Conservation (phyloP, 192 early-diverging fungal genomes). For the Rhizophagus prolifer region DNA sequence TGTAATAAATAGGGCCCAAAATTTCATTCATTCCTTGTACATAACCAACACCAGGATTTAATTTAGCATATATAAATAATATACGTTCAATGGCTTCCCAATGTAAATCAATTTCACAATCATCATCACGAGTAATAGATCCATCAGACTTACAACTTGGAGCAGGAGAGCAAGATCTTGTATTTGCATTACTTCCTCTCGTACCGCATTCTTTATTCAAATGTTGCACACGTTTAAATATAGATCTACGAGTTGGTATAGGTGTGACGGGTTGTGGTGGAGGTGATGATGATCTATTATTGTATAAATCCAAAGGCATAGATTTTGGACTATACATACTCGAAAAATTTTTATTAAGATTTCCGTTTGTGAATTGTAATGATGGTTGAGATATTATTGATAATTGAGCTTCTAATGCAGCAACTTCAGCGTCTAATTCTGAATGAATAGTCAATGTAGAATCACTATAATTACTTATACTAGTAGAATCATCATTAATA, state of each 20-base stretch:
- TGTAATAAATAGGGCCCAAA: constrained; percentile 77
- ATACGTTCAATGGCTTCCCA: constrained; percentile 79
- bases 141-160: constrained; percentile 5
- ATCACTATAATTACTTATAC: constrained; percentile 5
- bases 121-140: constrained; percentile 8
- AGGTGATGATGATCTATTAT: not conserved
- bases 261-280: constrained; percentile 29
- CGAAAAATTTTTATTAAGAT: not conserved
- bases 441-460: not conserved
- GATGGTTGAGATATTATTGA: not conserved
- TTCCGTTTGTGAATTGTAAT: constrained; percentile 13
- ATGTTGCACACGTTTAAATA: constrained; percentile 67
- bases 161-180: constrained; percentile 7
- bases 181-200: constrained; percentile 41
- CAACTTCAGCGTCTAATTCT: constrained; percentile 8
- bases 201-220: constrained; percentile 61
- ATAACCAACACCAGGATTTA: constrained; percentile 80
- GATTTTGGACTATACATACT: constrained; percentile 26
- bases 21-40: constrained; percentile 92
- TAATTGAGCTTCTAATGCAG: constrained; percentile 6
- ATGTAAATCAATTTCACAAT: constrained; percentile 59
- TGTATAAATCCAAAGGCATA: constrained; percentile 7
- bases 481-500: constrained; percentile 12
- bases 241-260: constrained; percentile 48
- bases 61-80: constrained; percentile 74